Evolutionary conservation across 1,139 yeast species (phyloP).

Genomic region (Geotrichum bryndzae): DNA sequence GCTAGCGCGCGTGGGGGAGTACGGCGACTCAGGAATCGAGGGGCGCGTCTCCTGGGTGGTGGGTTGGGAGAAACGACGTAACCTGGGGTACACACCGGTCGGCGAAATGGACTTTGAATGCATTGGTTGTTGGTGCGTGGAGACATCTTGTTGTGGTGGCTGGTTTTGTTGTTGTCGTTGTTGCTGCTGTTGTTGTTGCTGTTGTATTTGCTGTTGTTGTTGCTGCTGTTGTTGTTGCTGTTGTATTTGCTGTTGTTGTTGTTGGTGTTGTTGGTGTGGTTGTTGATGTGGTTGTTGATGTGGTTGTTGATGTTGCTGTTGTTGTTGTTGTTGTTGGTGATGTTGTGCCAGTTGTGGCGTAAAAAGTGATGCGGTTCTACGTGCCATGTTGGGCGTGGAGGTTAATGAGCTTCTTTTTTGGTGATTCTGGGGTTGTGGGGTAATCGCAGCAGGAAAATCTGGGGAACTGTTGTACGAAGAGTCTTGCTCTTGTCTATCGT

Average conservation of each 20-base stretch:
- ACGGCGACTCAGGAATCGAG: background rate
- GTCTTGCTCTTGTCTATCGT: background rate
- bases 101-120: background rate
- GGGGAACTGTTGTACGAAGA: background rate
- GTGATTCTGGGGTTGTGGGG: background rate
- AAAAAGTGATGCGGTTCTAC: slow-evolving; percentile 6
- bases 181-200: background rate
- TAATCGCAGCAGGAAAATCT: background rate
- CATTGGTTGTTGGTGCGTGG: background rate
- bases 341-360: background rate
- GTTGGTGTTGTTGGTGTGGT: background rate
- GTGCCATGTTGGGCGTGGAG: slow-evolving; percentile 3
- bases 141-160: background rate
- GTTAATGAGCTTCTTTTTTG: background rate
- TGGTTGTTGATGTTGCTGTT: background rate
- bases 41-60: background rate
- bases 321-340: background rate
- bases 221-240: background rate
- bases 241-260: background rate
- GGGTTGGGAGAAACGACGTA: background rate
- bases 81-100: background rate
- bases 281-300: background rate
- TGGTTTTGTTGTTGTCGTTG: background rate
- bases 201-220: background rate
- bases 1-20: background rate